Base-by-base conservation (phyloP, 768 basidiomycete species). In the Panellus pusillus region DNA sequence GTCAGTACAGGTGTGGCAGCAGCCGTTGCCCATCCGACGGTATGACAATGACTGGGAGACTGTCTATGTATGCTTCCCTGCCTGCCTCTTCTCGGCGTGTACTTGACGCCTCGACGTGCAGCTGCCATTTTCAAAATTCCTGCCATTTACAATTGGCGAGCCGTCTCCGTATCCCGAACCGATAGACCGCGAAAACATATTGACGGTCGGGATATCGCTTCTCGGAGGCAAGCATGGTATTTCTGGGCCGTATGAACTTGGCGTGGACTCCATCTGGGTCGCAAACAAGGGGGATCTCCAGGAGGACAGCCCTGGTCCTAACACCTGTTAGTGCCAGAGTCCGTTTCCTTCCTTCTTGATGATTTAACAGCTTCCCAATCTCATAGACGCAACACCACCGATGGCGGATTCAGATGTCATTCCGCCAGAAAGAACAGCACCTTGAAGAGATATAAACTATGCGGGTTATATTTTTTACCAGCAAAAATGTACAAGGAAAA, bases 1-100 rank as follows among this genome's bases (percentile, higher is more conserved):
- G 45, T 44, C 50, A 8, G 87, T 84, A 35, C 93, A 96, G 66
- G 74, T 98, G n/a, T 98, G 91, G 87, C 96, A 97, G 66, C 94
- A 98, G 61, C 81, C 91, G 31, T 75, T 98, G n/a, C 91, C 82
- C 70, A 89, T 94, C 66, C 74, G 78, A 45, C 78, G 81, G 50
- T 72, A 75, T 24, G 80, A 86, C 52, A 79, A 82, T 20, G 72
- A 75, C 4, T 95, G 93, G 93, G 88, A 93, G 66, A 86, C 92
- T 63, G 67, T 95, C 14, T 86, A 86, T 63, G 91, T 91, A 58
- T 61, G 86, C 78, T 24, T 8, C 46, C n/a, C 11, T 20, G 47
- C 15, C 24, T 47, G 57, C n/a, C 38, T 55, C 27, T 44, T 63
- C 19, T 53, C 45, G 17, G 61, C 49, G 44, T 63, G 47, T 18